A percentile compares a stretch with the other conserved stretches of the same genome.
phyloP scores from a whole-genome alignment of 106 monocot species.

The Acorus calamus region DNA sequence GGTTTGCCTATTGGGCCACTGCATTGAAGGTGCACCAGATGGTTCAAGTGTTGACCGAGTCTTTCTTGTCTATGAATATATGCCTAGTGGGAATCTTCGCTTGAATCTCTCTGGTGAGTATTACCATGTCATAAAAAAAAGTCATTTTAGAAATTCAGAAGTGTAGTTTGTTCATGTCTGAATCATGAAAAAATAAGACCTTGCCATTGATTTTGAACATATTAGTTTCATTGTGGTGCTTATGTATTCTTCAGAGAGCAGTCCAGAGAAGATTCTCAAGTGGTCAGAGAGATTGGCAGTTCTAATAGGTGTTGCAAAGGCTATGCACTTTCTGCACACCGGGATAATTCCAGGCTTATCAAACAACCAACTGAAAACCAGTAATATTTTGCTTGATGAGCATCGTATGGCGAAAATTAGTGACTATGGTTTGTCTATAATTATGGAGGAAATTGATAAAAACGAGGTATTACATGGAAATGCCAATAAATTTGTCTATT shows the following conservation, averaged over 20 bases:
- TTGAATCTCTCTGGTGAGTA: slow-evolving; percentile 59
- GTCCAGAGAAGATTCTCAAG: slow-evolving; percentile 53
- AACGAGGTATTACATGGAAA: slow-evolving; percentile 33
- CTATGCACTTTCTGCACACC: slow-evolving; percentile 80
- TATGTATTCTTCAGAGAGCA: slow-evolving; percentile 27
- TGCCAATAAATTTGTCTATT: not conserved
- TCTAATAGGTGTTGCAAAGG: slow-evolving; percentile 72
- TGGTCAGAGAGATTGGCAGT: slow-evolving; percentile 68
- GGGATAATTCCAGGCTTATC: slow-evolving; percentile 88
- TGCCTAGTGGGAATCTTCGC: slow-evolving; percentile 60
- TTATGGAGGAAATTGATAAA: slow-evolving; percentile 80
- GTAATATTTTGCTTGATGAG: slow-evolving; percentile 80
- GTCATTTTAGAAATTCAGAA: not conserved
- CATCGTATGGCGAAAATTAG: slow-evolving; percentile 74
- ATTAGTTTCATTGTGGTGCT: too few species aligned
- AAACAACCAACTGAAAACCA: slow-evolving; percentile 56
- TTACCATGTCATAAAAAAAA: not conserved
- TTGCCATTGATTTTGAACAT: too few species aligned
- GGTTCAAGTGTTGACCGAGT: slow-evolving; percentile 60
- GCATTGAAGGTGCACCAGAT: slow-evolving; percentile 53
- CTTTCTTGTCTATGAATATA: slow-evolving; percentile 86
- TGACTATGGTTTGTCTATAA: slow-evolving; percentile 89
- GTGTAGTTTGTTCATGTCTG: too few species aligned
- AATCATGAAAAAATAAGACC: too few species aligned
- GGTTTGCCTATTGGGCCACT: slow-evolving; percentile 91